Conservation (phyloP, 1,139 yeast genomes). For the Groenewaldozyma auringiensis region DNA sequence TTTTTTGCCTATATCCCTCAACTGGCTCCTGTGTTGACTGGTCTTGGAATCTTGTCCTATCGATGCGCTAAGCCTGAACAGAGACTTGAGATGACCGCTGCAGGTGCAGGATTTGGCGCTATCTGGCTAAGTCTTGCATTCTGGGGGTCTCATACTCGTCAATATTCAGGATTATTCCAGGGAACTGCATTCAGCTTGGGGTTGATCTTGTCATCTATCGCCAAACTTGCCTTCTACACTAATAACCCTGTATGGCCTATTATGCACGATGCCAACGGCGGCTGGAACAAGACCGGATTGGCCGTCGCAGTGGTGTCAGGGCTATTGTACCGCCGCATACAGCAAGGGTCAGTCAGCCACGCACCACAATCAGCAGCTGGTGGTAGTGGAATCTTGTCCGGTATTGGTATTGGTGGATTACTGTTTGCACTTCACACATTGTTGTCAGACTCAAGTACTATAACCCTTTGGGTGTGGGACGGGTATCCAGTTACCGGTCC, state of each 20-base stretch:
- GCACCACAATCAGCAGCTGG: conserved; percentile 22
- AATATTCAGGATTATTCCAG: conserved; percentile 42
- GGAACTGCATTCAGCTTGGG: conserved; percentile 65
- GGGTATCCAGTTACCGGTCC: conserved; percentile 89
- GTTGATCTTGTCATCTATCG: conserved; percentile 58
- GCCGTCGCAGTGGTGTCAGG: conserved; percentile 60
- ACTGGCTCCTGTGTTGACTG: conserved; percentile 47
- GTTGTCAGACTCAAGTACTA: conserved; percentile 75
- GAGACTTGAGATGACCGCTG: conserved; percentile 56
- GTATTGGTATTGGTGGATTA: conserved; percentile 70
- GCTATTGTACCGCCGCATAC: conserved; percentile 41
- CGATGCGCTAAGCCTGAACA: conserved; percentile 56
- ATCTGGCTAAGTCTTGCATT: conserved; percentile 59
- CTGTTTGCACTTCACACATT: conserved; percentile 67
- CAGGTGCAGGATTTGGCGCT: conserved; percentile 59
- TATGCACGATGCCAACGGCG: conserved; percentile 78
- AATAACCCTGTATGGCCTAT: conserved; percentile 97
- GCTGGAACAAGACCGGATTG: conserved; percentile 69
- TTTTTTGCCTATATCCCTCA: conserved; percentile 46
- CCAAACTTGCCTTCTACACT: conserved; percentile 69
- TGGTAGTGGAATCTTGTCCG: conserved; percentile 38
- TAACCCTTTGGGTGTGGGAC: conserved; percentile 89
- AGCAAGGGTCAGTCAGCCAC: conserved; percentile 14
- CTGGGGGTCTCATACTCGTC: conserved; percentile 38
- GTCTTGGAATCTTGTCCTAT: conserved; percentile 72